phyloP scores from a whole-genome alignment of 371 early-diverging fungal species.

The Coemansia linderi region DNA sequence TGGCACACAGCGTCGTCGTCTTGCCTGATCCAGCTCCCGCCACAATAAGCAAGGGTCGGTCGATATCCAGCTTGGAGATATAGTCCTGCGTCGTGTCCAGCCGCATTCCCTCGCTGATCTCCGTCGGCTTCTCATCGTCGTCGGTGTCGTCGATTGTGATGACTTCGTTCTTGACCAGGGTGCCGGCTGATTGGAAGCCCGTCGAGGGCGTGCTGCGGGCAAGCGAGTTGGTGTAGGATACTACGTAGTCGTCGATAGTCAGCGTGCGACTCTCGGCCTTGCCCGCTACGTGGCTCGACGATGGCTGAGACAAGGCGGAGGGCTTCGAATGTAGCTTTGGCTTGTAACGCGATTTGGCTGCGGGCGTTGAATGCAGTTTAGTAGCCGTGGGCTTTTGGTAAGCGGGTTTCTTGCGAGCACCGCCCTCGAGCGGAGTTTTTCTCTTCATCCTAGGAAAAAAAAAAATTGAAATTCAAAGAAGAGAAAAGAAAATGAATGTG shows the following conservation, averaged over 20 bases:
- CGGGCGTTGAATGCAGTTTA: background rate
- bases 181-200: slow-evolving; percentile 16
- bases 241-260: slow-evolving; percentile 33
- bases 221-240: slow-evolving; percentile 28
- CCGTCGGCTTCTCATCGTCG: background rate
- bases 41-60: slow-evolving; percentile 57
- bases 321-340: background rate
- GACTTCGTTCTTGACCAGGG: background rate
- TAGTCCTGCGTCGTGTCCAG: slow-evolving; percentile 36
- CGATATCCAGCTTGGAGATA: slow-evolving; percentile 39
- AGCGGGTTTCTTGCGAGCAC: no score
- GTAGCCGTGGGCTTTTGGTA: background rate
- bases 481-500: background rate
- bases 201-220: background rate
- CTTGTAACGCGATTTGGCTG: background rate
- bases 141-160: background rate
- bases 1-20: slow-evolving; percentile 59
- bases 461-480: background rate
- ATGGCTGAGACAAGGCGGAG: background rate
- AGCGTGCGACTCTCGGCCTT: slow-evolving; percentile 17
- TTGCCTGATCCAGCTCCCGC: slow-evolving; percentile 71
- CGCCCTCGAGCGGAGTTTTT: background rate
- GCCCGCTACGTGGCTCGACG: slow-evolving; percentile 4
- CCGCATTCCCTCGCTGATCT: background rate
- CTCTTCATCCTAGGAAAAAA: background rate